Evolutionary conservation across 176 grass and related monocot species (phyloP), one percentile per base, ranked within the genome.

Genomic region (Cocos nucifera): DNA sequence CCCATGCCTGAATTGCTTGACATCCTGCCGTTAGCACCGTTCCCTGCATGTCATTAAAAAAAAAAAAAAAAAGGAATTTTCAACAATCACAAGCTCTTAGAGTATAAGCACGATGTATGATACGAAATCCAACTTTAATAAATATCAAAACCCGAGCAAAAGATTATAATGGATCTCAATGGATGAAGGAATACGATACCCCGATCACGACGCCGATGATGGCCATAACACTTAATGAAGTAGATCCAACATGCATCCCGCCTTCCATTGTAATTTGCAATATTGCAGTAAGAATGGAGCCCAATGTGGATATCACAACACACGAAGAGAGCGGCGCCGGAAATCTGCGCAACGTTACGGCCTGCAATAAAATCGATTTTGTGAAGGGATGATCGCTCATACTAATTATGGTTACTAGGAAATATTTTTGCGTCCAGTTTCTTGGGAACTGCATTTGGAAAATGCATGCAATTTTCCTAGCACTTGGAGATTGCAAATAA

Each of bases 1-100:
- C 76, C 87, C 87, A 90, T 22, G 64, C 51, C 72, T 86, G 87
- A 23, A 86, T 83, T 55, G 58, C 72, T 0, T 70, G 5, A 63
- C 79, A 77, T 30, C 5, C 28, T 30, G 5, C 5, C 5, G 1
- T 6, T 6, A 30, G 28, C 28, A 30, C 28, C 1, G 28, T 30
- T 17, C 82, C 78, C 85, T 86, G 32, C 16, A 60, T 73, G 15
- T 22, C 5, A 58, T 14, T 8, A 71, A 9, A 71, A 66, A 2
- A 27, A 4, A 27, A 27, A 27, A 27, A 4, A 4, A 27, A 4
- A 23, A 3, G 23, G 21, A 21, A 21, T 21, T 21, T 21, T 21
- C 21, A 23, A 23, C 7, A 35, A 35, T 21, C 1, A 21, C 21
- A 21, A 21, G 21, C 21, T 21, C 21, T 21, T 21, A 21, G 21